Evolutionary conservation across 441 rosid species (phyloP).

Genomic region (Flueggea neowawraea): DNA sequence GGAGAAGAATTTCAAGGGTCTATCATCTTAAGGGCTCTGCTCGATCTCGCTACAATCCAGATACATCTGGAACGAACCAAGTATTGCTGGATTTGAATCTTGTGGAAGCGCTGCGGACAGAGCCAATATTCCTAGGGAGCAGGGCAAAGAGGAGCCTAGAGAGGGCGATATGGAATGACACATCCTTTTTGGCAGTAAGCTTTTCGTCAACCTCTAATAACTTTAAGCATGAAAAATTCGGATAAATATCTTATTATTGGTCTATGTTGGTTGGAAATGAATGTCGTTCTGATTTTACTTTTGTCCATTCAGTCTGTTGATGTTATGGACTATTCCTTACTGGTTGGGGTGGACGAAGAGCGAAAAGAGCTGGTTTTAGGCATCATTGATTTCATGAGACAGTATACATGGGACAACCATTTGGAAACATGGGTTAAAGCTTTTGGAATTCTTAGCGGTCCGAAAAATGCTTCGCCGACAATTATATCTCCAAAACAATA

Average conservation of each 20-base stretch:
- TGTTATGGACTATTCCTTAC: slow-evolving; percentile 94
- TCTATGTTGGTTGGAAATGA: no score
- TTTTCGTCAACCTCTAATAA: neutral
- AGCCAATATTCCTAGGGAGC: slow-evolving; percentile 93
- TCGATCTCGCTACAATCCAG: slow-evolving; percentile 76
- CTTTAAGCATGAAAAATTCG: neutral
- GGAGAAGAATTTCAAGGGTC: slow-evolving; percentile 61
- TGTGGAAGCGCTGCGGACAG: slow-evolving; percentile 67
- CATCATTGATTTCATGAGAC: slow-evolving; percentile 96
- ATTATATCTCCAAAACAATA: slow-evolving; percentile 84
- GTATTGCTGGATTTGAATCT: slow-evolving; percentile 87
- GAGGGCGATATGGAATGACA: slow-evolving; percentile 96
- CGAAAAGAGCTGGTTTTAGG: slow-evolving; percentile 85
- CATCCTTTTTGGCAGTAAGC: slow-evolving; percentile 83
- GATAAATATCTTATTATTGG: no score
- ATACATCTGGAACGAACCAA: slow-evolving; percentile 67
- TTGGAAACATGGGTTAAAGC: slow-evolving; percentile 98
- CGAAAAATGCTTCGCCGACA: slow-evolving; percentile 71
- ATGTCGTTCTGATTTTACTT: no score
- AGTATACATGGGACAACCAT: slow-evolving; percentile 99
- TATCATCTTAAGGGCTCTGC: slow-evolving; percentile 93
- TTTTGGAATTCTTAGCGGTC: slow-evolving; percentile 84
- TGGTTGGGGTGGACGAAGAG: slow-evolving; percentile 90
- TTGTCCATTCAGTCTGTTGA: slow-evolving; percentile 49
- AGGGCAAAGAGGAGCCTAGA: slow-evolving; percentile 87